Evolutionary conservation across 2,329 filamentous ascomycete genomes (phyloP), one percentile per base, ranked within the genome.

Genomic region (Zymoseptoria ardabiliae): DNA sequence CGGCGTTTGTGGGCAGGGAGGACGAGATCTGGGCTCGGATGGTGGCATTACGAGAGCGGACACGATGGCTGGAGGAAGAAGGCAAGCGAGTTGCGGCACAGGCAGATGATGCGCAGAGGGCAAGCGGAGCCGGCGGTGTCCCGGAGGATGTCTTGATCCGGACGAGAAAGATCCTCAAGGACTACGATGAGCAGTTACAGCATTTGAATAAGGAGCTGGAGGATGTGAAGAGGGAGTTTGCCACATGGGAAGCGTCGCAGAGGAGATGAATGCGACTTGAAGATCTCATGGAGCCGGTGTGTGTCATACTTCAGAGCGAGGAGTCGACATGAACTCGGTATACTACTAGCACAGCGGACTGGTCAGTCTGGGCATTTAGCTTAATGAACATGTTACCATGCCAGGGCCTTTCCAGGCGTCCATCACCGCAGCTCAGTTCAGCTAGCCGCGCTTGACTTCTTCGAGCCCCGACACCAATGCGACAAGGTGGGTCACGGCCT

Each of bases 11-110:
- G 45, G 89, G 89, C 2, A 79, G 89, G 65, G 87, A 90, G 70
- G 90, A 94, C 74, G 90, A 94, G 77, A 85, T 94, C 51, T 94
- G 90, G 90, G 91, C 89, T 64, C 80, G 90, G 52, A 83, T 94
- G 76, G 87, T 91, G 54, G 83, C 87, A 45, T 77, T 94, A 53
- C 80, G 88, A 64, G 88, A 89, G 62, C 85, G 90, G 65, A 87
- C 88, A 21, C 84, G 87, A 65, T 82, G 85, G 68, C 74, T 95
- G 66, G 87, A 87, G 69, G 84, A 83, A 67, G 89, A 94, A 77
- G 81, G 90, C 59, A 88, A 87, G 71, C 86, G 85, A 75, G 78
- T 86, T 57, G 83, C 85, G 50, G 76, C 73, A 63, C 69, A 73
- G 52, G 68, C 76, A 4, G 65, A 69, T 56, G 62, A 59, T 41